Evolutionary conservation across 2,329 filamentous ascomycete species (phyloP).

Genomic region (Lachnellula subtilissima): DNA sequence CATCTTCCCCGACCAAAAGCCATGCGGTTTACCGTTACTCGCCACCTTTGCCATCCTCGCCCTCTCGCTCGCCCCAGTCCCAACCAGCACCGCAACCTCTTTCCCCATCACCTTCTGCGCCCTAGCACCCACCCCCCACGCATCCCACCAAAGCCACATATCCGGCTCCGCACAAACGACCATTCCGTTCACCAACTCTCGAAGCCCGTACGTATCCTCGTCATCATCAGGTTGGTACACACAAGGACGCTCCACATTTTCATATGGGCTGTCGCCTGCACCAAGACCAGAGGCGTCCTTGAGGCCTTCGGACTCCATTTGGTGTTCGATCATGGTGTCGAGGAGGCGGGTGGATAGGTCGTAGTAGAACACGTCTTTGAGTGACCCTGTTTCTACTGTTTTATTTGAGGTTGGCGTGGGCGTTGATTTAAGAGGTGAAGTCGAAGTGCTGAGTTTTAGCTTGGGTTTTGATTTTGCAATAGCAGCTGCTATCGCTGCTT

Average conservation of each 20-base stretch:
- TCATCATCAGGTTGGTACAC: conserved; percentile 19
- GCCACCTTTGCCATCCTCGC: background rate
- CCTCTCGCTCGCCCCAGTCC: conserved; percentile 16
- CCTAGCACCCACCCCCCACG: conserved; percentile 40
- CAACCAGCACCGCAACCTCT: conserved; percentile 25
- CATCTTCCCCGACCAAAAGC: background rate
- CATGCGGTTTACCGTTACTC: too few relatives aligned
- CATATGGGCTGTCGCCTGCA: conserved; percentile 20
- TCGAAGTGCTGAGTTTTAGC: too few relatives aligned
- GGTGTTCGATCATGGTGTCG: conserved; percentile 44
- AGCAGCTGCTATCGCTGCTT: too few relatives aligned
- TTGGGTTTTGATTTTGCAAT: too few relatives aligned
- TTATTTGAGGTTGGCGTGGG: too few relatives aligned
- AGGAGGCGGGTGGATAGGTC: conserved; percentile 38
- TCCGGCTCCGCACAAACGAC: conserved; percentile 36
- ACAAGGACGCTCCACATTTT: conserved; percentile 22
- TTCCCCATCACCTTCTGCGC: conserved; percentile 34
- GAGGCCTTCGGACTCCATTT: conserved; percentile 40
- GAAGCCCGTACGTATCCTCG: conserved; percentile 7
- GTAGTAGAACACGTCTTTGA: conserved; percentile 38
- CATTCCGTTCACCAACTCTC: conserved; percentile 17
- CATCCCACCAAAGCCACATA: conserved; percentile 49
- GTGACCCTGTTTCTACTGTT: background rate
- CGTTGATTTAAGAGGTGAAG: too few relatives aligned
- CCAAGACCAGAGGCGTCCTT: conserved; percentile 43